Conservation (phyloP, 2,329 filamentous ascomycete species). For the Trichoderma lentiforme region DNA sequence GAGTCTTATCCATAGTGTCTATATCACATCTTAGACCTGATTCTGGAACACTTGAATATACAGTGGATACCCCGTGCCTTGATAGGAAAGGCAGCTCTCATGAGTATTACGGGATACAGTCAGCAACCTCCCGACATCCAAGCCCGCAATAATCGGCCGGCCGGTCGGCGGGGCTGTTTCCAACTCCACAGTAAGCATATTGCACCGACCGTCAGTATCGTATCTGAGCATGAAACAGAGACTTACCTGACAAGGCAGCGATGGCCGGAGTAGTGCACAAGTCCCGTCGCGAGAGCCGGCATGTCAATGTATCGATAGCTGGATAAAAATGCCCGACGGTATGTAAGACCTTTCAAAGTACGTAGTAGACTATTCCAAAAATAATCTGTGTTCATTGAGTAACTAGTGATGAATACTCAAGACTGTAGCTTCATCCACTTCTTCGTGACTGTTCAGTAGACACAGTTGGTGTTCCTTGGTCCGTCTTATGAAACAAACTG, state of each 20-base stretch:
- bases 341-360: background rate
- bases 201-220: background rate
- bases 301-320: background rate
- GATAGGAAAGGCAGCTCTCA: background rate
- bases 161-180: background rate
- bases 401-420: background rate
- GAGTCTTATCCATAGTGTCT: background rate
- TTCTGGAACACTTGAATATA: background rate
- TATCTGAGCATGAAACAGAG: background rate
- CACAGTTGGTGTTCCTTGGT: background rate
- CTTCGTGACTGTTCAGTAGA: background rate
- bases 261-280: background rate
- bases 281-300: background rate
- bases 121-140: background rate
- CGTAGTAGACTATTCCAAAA: background rate
- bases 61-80: background rate
- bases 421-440: background rate
- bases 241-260: background rate
- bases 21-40: background rate
- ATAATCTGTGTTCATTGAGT: background rate
- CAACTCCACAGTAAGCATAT: background rate
- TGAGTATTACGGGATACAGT: background rate
- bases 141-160: background rate
- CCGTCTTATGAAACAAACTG: background rate
- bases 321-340: background rate